These are phyloP conservation scores for Plasmodium cynomolgi DNA, from an alignment of 169 alveolate genomes.

Conservation along the genomic window DNA sequence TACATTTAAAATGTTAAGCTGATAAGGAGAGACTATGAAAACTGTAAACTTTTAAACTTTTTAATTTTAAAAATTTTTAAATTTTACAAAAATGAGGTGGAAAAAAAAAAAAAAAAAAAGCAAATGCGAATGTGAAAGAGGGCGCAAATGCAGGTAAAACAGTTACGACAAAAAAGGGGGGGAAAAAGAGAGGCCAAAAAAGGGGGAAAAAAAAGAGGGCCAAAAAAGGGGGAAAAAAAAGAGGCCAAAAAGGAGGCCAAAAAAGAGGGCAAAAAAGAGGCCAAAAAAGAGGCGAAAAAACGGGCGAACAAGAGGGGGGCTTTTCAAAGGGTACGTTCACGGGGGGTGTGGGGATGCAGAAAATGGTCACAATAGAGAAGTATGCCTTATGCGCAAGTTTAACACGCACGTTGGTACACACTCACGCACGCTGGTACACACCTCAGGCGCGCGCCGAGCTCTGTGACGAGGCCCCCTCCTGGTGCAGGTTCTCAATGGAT, in stretches of 20 bases:
- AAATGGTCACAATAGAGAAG: neutral
- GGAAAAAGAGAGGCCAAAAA: neutral
- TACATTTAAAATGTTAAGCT: neutral
- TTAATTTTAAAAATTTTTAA: no score
- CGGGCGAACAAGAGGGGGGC: no score
- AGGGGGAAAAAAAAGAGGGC: no score
- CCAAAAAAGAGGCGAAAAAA: neutral
- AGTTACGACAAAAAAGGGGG: neutral
- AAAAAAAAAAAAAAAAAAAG: neutral
- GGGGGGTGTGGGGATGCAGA: neutral
- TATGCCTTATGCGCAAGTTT: neutral
- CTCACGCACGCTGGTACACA: neutral
- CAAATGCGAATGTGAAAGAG: neutral
- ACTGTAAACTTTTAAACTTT: neutral
- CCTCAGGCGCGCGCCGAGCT: neutral
- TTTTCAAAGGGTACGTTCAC: neutral
- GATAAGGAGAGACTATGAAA: neutral
- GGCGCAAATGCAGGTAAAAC: neutral
- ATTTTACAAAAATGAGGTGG: neutral
- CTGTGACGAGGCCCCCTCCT: neutral
- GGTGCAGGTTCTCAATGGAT: slow-evolving; percentile 1
- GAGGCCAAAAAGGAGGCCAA: neutral
- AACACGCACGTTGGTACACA: neutral
- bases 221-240: no score
- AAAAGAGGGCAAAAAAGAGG: no score